Conservation (phyloP, 257 asterid genomes). For the Gentiana dahurica region DNA sequence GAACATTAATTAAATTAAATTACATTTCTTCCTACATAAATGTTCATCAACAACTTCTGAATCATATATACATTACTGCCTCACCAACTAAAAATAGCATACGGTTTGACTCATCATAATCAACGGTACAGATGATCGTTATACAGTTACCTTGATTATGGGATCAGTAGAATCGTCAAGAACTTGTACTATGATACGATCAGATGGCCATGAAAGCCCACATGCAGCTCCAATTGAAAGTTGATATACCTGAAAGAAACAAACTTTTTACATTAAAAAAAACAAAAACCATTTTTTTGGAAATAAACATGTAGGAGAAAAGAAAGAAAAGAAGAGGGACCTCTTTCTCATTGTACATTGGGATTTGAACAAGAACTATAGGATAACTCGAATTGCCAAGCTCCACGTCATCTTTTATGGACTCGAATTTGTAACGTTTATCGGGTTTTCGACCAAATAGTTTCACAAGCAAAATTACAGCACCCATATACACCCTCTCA, state of each 20-base stretch:
- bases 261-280: background rate
- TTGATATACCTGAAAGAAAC: constrained; percentile 47
- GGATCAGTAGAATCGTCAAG: constrained; percentile 78
- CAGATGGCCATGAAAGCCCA: constrained; percentile 70
- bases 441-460: constrained; percentile 62
- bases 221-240: constrained; percentile 79
- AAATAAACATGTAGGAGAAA: background rate
- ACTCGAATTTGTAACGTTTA: constrained; percentile 74
- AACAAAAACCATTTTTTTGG: background rate
- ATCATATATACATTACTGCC: no score
- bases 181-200: constrained; percentile 57
- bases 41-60: constrained; percentile 3
- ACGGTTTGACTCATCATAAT: no score
- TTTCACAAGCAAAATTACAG: constrained; percentile 54
- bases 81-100: no score
- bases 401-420: constrained; percentile 79
- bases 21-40: background rate
- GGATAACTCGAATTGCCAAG: constrained; percentile 69
- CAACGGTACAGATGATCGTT: no score
- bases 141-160: constrained; percentile 25
- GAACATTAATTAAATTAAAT: no score
- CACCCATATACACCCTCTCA: constrained; percentile 82
- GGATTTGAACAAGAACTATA: constrained; percentile 85
- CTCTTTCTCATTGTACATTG: constrained; percentile 96
- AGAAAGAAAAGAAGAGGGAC: constrained; percentile 16